A percentile compares a stretch with the other conserved stretches of the same genome.
Evolutionary conservation across 2,329 filamentous ascomycete species (phyloP).

Genomic region (Phialophora verrucosa): DNA sequence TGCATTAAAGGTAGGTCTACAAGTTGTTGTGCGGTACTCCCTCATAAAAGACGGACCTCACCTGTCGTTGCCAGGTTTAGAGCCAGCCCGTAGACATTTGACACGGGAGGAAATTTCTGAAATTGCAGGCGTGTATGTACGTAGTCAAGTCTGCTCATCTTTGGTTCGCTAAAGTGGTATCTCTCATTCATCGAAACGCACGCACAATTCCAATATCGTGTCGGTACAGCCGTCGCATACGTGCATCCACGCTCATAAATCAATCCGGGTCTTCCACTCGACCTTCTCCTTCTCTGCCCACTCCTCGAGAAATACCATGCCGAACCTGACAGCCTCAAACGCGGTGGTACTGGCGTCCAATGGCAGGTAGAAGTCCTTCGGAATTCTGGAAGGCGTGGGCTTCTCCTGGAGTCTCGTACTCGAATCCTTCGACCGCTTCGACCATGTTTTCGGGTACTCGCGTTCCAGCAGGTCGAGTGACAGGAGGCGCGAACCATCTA

Average conservation of each 20-base stretch:
- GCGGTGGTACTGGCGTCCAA: conserved; percentile 51
- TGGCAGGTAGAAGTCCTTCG: conserved; percentile 49
- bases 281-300: conserved; percentile 55
- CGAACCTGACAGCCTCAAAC: conserved; percentile 54
- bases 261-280: conserved; percentile 51
- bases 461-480: conserved; percentile 49
- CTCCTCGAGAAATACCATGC: conserved; percentile 51
- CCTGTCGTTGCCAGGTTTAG: no score
- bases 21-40: no score
- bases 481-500: conserved; percentile 50
- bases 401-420: conserved; percentile 46
- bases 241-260: conserved; percentile 42
- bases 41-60: no score
- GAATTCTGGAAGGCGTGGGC: conserved; percentile 38
- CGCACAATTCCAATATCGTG: not conserved
- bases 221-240: not conserved
- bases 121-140: no score
- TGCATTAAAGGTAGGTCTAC: no score
- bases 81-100: no score
- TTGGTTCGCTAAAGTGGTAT: not conserved
- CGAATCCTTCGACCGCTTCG: conserved; percentile 47
- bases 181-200: not conserved
- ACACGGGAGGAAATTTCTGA: no score
- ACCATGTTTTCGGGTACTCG: conserved; percentile 55
- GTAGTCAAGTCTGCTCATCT: not conserved